Conservation (phyloP, 805 yeast species). For the Wickerhamiella galacta region DNA sequence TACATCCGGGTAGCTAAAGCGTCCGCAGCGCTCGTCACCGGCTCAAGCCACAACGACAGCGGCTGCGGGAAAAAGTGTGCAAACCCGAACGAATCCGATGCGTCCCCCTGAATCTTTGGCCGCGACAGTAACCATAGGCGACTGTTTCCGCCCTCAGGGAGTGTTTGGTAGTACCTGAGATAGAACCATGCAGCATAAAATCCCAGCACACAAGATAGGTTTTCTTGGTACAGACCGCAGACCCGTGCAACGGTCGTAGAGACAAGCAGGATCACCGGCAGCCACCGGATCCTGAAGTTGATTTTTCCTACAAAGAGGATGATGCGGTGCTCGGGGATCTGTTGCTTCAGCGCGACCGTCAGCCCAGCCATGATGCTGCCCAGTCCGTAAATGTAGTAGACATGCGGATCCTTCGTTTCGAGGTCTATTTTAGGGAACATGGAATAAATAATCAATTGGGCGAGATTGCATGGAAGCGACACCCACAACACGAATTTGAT, state of each 20-base stretch:
- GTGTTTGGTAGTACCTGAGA: conserved; percentile 59
- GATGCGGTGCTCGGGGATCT: conserved; percentile 45
- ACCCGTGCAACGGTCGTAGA: conserved; percentile 16
- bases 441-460: conserved; percentile 7
- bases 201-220: conserved; percentile 21
- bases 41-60: conserved; percentile 31
- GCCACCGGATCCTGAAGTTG: conserved; percentile 28
- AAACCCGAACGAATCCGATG: conserved; percentile 74
- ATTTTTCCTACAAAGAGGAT: conserved; percentile 30
- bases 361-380: conserved; percentile 39
- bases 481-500: conserved; percentile 29
- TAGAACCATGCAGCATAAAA: conserved; percentile 62
- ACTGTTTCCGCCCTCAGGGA: conserved; percentile 23
- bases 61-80: conserved; percentile 69
- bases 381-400: conserved; percentile 32
- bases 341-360: conserved; percentile 46
- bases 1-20: conserved; percentile 1
- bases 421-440: conserved; percentile 3
- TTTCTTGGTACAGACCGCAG: conserved; percentile 13
- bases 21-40: conserved; percentile 21
- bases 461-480: conserved; percentile 22
- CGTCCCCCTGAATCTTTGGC: conserved; percentile 50
- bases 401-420: conserved; percentile 1
- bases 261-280: conserved; percentile 25
- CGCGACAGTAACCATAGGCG: conserved; percentile 7